phyloP scores from a whole-genome alignment of 192 early-diverging fungal genomes.

The Coemansia sp. region DNA sequence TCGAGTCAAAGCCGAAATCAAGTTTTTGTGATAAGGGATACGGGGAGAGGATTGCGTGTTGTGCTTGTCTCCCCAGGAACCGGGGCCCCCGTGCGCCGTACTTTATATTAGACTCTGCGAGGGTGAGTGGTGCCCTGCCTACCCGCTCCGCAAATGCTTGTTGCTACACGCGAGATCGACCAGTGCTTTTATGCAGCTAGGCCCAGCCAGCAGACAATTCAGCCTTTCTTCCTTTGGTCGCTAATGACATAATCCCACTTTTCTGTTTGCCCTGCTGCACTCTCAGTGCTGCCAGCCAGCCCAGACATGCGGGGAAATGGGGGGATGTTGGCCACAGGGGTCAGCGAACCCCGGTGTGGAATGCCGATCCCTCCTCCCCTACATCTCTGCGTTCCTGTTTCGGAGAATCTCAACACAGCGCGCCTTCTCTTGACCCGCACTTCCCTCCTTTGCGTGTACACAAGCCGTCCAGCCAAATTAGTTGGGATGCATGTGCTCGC shows the following conservation, averaged over 20 bases:
- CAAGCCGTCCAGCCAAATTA: neutral
- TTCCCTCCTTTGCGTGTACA: neutral
- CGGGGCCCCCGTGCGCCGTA: neutral
- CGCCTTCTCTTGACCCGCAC: neutral
- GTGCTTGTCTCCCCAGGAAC: neutral
- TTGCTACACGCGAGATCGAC: neutral
- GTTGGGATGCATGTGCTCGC: neutral
- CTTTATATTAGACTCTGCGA: slow-evolving; percentile 6
- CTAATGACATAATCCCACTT: slow-evolving; percentile 32
- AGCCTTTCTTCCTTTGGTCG: neutral
- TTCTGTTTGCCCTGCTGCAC: neutral
- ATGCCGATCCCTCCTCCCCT: slow-evolving; percentile 2
- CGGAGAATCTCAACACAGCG: neutral
- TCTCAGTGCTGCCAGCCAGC: slow-evolving; percentile 2
- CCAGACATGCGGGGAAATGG: neutral
- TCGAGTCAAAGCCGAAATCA: neutral
- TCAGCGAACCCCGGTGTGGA: neutral
- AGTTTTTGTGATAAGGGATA: neutral
- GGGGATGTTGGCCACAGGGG: slow-evolving; percentile 2
- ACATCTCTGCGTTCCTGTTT: slow-evolving; percentile 6
- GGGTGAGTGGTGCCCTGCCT: neutral
- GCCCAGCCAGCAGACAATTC: neutral
- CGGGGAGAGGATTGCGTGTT: neutral
- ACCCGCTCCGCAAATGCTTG: neutral
- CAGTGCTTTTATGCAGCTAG: slow-evolving; percentile 1